Percentiles rank a stretch among this genome's conserved stretches.
phyloP scores from a whole-genome alignment of 176 grass and related monocot genomes.

The Secale cereale region DNA sequence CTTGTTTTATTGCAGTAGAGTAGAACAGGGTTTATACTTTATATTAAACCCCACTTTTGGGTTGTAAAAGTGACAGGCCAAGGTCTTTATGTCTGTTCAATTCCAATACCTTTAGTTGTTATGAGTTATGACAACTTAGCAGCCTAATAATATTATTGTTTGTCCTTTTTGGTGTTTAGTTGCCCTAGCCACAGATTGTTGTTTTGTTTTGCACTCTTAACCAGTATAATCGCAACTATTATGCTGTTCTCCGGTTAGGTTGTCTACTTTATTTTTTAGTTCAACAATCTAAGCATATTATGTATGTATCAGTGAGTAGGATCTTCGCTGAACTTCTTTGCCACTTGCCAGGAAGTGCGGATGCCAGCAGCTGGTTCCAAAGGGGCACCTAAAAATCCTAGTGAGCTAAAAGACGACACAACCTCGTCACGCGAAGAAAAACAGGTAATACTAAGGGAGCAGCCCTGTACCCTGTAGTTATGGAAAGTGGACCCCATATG shows the following conservation, averaged over 20 bases:
- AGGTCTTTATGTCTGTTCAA: not conserved
- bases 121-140: not conserved
- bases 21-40: not conserved
- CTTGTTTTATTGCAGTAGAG: not conserved
- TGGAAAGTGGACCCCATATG: not conserved
- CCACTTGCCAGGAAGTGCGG: conserved; percentile 82
- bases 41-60: not conserved
- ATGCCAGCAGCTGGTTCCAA: conserved; percentile 90
- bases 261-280: not conserved
- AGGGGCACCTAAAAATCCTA: conserved; percentile 73
- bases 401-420: conserved; percentile 90
- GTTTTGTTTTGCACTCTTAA: not conserved
- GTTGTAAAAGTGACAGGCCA: not conserved
- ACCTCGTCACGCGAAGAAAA: conserved; percentile 82
- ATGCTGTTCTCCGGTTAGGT: not conserved
- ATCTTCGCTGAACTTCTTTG: conserved; percentile 29
- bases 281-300: not conserved
- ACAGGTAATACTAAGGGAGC: conserved; percentile 45
- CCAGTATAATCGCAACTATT: not conserved
- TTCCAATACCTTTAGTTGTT: not conserved
- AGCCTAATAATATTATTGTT: not conserved
- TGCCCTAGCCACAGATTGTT: conserved; percentile 1
- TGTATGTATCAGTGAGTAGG: not conserved
- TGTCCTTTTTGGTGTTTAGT: not conserved
- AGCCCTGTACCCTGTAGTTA: not conserved